Evolutionary conservation across 495 filamentous ascomycete genomes (phyloP).

Genomic region (Poronia punctata): DNA sequence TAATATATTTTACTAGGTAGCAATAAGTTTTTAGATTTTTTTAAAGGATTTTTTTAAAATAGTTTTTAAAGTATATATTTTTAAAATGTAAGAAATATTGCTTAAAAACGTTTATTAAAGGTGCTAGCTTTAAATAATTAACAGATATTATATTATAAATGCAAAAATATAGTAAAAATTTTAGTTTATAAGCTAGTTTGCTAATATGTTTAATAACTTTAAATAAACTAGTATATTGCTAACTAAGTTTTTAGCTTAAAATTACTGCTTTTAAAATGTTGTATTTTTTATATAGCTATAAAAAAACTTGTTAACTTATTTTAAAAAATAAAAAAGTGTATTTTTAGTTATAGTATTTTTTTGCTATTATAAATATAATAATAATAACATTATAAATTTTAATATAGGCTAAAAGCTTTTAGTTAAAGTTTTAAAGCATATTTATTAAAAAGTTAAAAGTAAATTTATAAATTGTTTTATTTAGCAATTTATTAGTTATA

Average conservation of each 20-base stretch:
- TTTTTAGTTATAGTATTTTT: constrained; percentile 1
- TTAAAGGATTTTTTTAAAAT: background rate
- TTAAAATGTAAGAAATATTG: background rate
- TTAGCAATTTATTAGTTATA: background rate
- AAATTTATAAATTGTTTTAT: constrained; percentile 2
- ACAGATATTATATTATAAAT: constrained; percentile 3
- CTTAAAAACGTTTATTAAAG: constrained; percentile 1
- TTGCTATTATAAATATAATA: background rate
- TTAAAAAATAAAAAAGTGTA: constrained; percentile 2
- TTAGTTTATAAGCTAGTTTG: background rate
- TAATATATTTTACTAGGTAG: constrained; percentile 3
- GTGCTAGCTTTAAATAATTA: constrained; percentile 3
- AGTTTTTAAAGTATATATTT: background rate
- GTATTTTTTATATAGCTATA: constrained; percentile 4
- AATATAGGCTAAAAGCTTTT: background rate
- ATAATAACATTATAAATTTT: constrained; percentile 1
- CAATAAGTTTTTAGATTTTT: background rate
- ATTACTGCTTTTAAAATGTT: constrained; percentile 1
- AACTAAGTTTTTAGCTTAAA: background rate
- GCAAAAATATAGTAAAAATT: constrained; percentile 1
- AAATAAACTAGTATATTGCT: background rate
- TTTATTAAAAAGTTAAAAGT: constrained; percentile 5
- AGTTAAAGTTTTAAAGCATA: background rate
- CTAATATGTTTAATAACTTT: background rate
- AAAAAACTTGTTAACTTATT: background rate